phyloP scores from a whole-genome alignment of 768 basidiomycete genomes.

The Lyophyllum shimeji region DNA sequence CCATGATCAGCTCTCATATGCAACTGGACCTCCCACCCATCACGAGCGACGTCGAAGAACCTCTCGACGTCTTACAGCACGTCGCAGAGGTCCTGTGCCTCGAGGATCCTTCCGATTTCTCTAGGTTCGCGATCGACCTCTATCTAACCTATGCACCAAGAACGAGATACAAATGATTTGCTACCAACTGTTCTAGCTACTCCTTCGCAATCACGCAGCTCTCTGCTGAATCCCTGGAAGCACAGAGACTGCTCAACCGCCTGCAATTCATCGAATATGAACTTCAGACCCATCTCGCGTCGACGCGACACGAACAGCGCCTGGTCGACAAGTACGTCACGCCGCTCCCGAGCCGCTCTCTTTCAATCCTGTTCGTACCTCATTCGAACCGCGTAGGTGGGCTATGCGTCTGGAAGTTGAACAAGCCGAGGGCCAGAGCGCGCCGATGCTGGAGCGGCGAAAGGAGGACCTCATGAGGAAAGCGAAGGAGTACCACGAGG shows the following conservation, averaged over 20 bases:
- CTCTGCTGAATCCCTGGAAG: conserved; percentile 27
- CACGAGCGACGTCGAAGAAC: neutral
- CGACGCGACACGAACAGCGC: conserved; percentile 32
- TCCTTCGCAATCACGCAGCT: conserved; percentile 34
- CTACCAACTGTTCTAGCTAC: conserved; percentile 27
- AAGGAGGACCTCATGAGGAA: conserved; percentile 42
- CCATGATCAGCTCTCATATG: neutral
- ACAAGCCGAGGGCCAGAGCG: conserved; percentile 22
- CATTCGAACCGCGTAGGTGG: conserved; percentile 30
- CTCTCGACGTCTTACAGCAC: neutral
- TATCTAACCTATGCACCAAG: neutral
- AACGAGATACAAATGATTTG: too few species aligned
- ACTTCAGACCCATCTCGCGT: conserved; percentile 32
- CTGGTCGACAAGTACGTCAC: conserved; percentile 37
- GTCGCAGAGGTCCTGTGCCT: neutral
- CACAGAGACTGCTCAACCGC: conserved; percentile 32
- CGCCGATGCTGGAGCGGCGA: conserved; percentile 33
- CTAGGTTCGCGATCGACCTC: conserved; percentile 2
- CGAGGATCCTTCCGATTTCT: conserved; percentile 6
- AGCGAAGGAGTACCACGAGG: conserved; percentile 46
- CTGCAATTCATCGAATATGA: conserved; percentile 36
- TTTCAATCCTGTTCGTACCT: neutral
- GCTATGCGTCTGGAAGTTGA: conserved; percentile 26
- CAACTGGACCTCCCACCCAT: conserved; percentile 2
- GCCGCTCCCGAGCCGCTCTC: neutral